Evolutionary conservation across 2,329 filamentous ascomycete species (phyloP), one percentile per base, ranked within the genome.

Genomic region (Penicillium corylophilum): DNA sequence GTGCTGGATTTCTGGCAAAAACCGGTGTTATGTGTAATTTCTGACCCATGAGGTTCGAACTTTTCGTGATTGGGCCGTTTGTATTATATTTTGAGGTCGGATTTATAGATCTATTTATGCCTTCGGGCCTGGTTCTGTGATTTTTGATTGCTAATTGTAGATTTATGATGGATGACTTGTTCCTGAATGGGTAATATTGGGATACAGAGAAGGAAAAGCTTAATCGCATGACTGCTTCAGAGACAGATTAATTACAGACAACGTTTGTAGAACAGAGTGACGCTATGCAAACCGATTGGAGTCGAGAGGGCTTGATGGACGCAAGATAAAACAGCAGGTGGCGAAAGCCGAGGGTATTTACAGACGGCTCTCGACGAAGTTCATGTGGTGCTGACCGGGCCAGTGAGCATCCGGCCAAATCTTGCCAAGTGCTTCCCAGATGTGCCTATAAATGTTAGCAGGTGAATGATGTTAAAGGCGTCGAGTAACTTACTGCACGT

Each of bases 341-440:
- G 33, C 33, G 33, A 43, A 50, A 46, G 38, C 36, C 28, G 44
- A 51, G 16, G 23, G 49, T 43, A 29, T 61, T 78, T 79, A 96
- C 73, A 96, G 75, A 61, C 89, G 84, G 71, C 88, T 92, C 74
- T 96, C 90, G 53, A 94, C 78, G 41, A 84, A 82, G 53, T 84
- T 80, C 71, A 84, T 79, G 51, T 83, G 82, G 63, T 85, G 81
- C 65, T 90, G 85, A 53, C 86, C 85, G 18, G 90, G 88, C 88
- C 91, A 95, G 62, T 88, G 83, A 36, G 83, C 86, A 63, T 95
- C 90, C 1, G 94, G 94, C 94, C 94, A 99, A 59, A 99, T 87
- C 57, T 88, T 79, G 53, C 87, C 85, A 69, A 99, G 85, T 23
- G 91, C 93, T 74, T 97, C 93, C 90, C 91, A 96, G 55, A 97